Conservation (phyloP, 768 basidiomycete genomes). For the Lactarius sanguifluus region DNA sequence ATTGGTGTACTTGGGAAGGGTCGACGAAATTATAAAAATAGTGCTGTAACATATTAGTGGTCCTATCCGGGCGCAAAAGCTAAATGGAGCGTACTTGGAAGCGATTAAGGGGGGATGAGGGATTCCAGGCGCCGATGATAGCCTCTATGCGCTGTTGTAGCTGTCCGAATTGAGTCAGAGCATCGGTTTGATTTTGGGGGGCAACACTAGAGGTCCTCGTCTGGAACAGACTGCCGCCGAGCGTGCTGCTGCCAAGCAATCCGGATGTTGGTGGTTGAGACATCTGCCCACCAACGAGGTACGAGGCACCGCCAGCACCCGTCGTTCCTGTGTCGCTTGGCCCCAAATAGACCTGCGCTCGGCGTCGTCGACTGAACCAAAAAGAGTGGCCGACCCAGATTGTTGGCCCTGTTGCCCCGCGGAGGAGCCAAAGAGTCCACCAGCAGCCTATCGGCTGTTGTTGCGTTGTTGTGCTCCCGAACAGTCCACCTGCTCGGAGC, state of each 20-base stretch:
- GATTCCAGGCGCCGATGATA: slow-evolving; percentile 70
- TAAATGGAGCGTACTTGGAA: slow-evolving; percentile 62
- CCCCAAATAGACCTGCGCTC: slow-evolving; percentile 5
- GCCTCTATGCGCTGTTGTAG: slow-evolving; percentile 60
- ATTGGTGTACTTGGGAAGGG: slow-evolving; percentile 60
- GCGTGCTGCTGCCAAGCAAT: slow-evolving; percentile 29
- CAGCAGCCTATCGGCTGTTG: slow-evolving; percentile 13
- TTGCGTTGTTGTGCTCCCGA: slow-evolving; percentile 28
- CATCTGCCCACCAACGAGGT: slow-evolving; percentile 19
- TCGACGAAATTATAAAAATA: slow-evolving; percentile 85
- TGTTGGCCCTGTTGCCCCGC: slow-evolving; percentile 11
- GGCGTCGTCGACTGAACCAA: slow-evolving; percentile 13
- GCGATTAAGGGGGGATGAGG: slow-evolving; percentile 63
- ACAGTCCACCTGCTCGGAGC: slow-evolving; percentile 29
- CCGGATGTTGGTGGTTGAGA: slow-evolving; percentile 24
- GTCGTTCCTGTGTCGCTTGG: background rate
- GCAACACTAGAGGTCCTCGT: slow-evolving; percentile 37
- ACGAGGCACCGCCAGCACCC: slow-evolving; percentile 1
- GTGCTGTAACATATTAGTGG: slow-evolving; percentile 46
- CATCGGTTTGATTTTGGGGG: slow-evolving; percentile 54
- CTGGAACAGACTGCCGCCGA: slow-evolving; percentile 29
- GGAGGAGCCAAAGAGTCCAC: slow-evolving; percentile 21
- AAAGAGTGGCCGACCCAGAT: slow-evolving; percentile 10
- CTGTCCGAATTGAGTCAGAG: slow-evolving; percentile 55
- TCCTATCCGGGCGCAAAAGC: background rate